Percentiles rank a stretch among this genome's conserved stretches.
Evolutionary conservation across 116 monocot species (phyloP).

Genomic region (Thalassia testudinum): DNA sequence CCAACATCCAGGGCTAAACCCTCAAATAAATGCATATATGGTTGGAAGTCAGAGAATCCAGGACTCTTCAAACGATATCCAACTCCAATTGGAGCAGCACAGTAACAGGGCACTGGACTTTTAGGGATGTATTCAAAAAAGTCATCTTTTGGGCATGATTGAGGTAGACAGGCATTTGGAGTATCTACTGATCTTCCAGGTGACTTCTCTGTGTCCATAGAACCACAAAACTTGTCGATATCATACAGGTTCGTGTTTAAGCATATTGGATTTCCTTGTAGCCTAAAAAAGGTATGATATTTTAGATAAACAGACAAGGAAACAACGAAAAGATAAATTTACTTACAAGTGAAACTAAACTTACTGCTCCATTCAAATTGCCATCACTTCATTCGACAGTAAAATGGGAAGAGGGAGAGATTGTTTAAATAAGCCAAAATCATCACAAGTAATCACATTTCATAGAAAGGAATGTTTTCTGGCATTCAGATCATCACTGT

Average conservation of each 20-base stretch:
- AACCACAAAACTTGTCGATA: constrained; percentile 36
- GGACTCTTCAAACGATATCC: constrained; percentile 94
- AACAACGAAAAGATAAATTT: neutral
- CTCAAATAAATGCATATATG: constrained; percentile 17
- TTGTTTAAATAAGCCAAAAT: too few species aligned
- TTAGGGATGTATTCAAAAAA: constrained; percentile 51
- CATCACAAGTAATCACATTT: too few species aligned
- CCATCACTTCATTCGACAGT: too few species aligned
- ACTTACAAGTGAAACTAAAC: neutral
- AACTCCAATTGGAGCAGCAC: constrained; percentile 60
- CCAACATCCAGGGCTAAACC: constrained; percentile 43
- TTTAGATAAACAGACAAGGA: neutral
- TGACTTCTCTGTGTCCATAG: constrained; percentile 1
- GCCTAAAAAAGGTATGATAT: constrained; percentile 24
- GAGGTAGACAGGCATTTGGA: constrained; percentile 17
- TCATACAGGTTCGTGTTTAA: constrained; percentile 23
- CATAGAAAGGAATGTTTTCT: too few species aligned
- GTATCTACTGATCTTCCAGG: constrained; percentile 9
- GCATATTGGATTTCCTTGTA: constrained; percentile 86
- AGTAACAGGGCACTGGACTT: constrained; percentile 48
- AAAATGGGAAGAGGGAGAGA: too few species aligned
- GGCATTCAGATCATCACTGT: too few species aligned
- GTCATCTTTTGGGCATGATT: constrained; percentile 36
- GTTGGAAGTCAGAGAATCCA: constrained; percentile 58
- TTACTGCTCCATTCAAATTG: neutral